Evolutionary conservation across 2,329 filamentous ascomycete genomes (phyloP).

Genomic region (Scedosporium dehoogii): DNA sequence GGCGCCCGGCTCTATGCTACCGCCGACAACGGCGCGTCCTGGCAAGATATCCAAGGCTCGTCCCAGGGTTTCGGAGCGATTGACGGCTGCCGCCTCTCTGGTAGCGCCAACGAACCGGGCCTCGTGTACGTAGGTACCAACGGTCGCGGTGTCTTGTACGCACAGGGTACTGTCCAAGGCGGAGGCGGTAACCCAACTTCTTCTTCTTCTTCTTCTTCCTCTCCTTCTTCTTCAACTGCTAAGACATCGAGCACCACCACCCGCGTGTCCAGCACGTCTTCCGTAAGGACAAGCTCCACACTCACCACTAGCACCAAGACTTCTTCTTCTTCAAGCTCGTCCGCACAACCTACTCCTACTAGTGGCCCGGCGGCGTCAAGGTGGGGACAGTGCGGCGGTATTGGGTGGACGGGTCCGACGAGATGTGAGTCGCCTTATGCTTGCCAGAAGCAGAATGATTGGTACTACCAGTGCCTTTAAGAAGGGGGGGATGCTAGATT

Average conservation of each 20-base stretch:
- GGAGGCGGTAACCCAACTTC: background rate
- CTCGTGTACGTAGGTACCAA: constrained; percentile 41
- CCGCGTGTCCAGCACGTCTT: background rate
- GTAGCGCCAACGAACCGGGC: constrained; percentile 33
- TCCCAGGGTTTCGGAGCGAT: constrained; percentile 33
- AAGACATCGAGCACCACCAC: no score
- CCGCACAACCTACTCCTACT: background rate
- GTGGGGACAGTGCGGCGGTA: constrained; percentile 32
- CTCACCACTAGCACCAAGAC: constrained; percentile 5
- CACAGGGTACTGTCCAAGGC: constrained; percentile 7
- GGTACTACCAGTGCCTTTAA: constrained; percentile 25
- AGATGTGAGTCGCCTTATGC: constrained; percentile 30
- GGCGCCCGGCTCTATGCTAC: constrained; percentile 36
- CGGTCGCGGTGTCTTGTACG: constrained; percentile 33
- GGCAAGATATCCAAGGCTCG: constrained; percentile 35
- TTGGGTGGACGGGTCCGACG: constrained; percentile 31
- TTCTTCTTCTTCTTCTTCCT: background rate
- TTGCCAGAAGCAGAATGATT: constrained; percentile 25
- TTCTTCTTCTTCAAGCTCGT: background rate
- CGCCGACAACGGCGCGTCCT: constrained; percentile 29
- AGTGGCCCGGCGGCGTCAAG: background rate
- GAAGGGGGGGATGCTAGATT: background rate
- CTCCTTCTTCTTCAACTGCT: constrained; percentile 5
- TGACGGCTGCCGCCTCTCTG: constrained; percentile 26
- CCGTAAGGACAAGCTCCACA: constrained; percentile 1